Conservation (phyloP, 1,139 yeast species). For the Debaryomycetaceae sp. region DNA sequence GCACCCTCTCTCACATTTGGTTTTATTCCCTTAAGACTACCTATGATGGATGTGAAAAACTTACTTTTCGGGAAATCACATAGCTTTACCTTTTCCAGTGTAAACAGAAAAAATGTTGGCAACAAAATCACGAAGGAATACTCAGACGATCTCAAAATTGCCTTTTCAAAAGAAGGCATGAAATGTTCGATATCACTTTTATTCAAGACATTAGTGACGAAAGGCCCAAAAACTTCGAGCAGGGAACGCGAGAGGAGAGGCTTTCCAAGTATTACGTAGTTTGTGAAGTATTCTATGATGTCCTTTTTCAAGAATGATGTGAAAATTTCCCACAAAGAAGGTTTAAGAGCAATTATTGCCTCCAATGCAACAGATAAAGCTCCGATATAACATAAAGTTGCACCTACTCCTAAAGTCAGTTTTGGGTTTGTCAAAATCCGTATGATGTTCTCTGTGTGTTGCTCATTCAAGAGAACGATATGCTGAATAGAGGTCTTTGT, state of each 20-base stretch:
- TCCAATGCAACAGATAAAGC: slow-evolving; percentile 34
- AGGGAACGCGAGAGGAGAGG: slow-evolving; percentile 11
- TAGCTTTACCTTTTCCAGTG: slow-evolving; percentile 22
- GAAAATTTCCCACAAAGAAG: slow-evolving; percentile 30
- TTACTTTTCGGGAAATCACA: slow-evolving; percentile 34
- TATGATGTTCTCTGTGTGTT: background rate
- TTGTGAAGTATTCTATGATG: slow-evolving; percentile 17
- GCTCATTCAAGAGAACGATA: slow-evolving; percentile 8
- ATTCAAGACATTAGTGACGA: slow-evolving; percentile 40
- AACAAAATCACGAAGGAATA: slow-evolving; percentile 52
- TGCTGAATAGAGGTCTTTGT: slow-evolving; percentile 26
- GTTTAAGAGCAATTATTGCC: slow-evolving; percentile 39
- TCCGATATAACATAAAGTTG: slow-evolving; percentile 29
- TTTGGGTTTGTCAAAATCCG: background rate
- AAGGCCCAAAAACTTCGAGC: slow-evolving; percentile 24
- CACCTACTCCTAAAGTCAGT: slow-evolving; percentile 1
- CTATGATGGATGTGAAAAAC: slow-evolving; percentile 55
- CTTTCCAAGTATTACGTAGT: slow-evolving; percentile 46
- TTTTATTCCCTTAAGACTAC: slow-evolving; percentile 71
- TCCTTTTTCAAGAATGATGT: slow-evolving; percentile 13
- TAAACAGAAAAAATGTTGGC: slow-evolving; percentile 43
- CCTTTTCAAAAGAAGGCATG: slow-evolving; percentile 68
- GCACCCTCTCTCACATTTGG: slow-evolving; percentile 59
- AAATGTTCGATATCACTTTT: slow-evolving; percentile 43
- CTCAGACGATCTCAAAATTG: slow-evolving; percentile 81